Evolutionary conservation across 352 stramenopile genomes (phyloP).

Genomic region (Phytophthora sp.): DNA sequence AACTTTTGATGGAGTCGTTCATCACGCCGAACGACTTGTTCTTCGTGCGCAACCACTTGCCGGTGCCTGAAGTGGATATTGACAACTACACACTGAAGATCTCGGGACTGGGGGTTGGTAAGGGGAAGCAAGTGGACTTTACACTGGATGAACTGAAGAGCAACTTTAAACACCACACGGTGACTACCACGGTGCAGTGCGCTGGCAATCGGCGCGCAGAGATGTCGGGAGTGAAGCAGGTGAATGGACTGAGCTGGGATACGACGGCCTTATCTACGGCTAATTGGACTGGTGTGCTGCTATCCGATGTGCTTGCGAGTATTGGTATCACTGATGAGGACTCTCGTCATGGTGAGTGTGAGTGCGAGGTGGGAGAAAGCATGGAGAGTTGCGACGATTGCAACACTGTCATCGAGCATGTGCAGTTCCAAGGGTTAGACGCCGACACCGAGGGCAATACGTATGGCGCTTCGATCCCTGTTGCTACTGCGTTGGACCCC

Average conservation of each 20-base stretch:
- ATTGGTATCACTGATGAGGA: constrained; percentile 86
- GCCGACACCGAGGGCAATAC: constrained; percentile 81
- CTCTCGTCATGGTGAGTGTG: constrained; percentile 51
- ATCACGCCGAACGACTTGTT: constrained; percentile 97
- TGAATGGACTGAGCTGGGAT: constrained; percentile 88
- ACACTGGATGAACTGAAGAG: constrained; percentile 92
- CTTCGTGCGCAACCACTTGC: constrained; percentile 98
- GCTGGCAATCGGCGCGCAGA: constrained; percentile 95
- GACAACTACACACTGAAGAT: constrained; percentile 76
- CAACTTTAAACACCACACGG: constrained; percentile 91
- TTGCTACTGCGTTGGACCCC: constrained; percentile 93
- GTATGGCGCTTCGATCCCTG: constrained; percentile 92
- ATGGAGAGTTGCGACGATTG: constrained; percentile 63
- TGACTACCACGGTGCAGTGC: constrained; percentile 97
- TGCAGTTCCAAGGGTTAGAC: constrained; percentile 87
- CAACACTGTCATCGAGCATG: constrained; percentile 79
- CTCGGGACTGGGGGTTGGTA: constrained; percentile 59
- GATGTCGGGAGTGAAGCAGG: constrained; percentile 93
- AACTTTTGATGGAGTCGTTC: constrained; percentile 94
- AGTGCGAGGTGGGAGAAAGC: constrained; percentile 61
- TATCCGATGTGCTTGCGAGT: constrained; percentile 93
- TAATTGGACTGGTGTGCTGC: constrained; percentile 94
- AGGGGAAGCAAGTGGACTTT: constrained; percentile 50
- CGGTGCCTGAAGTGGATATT: constrained; percentile 90
- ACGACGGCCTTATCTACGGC: constrained; percentile 93